Base-by-base conservation (phyloP, 1,139 yeast genomes). In the Saccharomycopsis phalli region DNA sequence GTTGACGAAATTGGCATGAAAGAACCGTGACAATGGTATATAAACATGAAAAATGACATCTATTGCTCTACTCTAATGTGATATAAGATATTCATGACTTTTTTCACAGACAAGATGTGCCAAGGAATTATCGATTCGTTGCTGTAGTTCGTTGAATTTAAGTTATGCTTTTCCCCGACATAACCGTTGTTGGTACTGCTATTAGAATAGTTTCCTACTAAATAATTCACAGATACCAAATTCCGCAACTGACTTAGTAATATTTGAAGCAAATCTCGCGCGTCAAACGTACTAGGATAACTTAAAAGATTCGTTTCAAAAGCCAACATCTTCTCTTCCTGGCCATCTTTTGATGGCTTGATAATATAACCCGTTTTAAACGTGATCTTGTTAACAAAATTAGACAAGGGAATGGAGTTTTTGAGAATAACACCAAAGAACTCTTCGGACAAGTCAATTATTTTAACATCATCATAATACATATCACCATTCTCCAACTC, bases 71-170 rank as follows among this genome's bases (percentile, higher is more conserved):
- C 66, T 22, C 57, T 56, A 3, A 68, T 47, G 50, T 70, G 73
- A 2, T 65, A 62, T 29, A 70, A 47, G 19, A 58, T 58, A 35
- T 67, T 71, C 52, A 81, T 57, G 50, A 78, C 66, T 54, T 81
- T 83, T 25, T 73, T 70, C 4, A 84, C 94, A 0, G 94, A 84
- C 23, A 74, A 63, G 23, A 84, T 69, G 57, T 86, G 95, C 86
- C 94, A 82, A n/a, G 96, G 96, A 2, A 79, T 63, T 30, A 68
- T 61, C 0, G 68, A 59, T 23, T 61, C 45, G 19, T 27, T 27
- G 23, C 21, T 28, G 31, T 53, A n/a, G 42, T 32, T 34, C 10
- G 29, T 17, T 16, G 33, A 30, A 13, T 30, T 30, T 21, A 30
- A 8, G 33, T 16, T 30, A 11, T 30, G 22, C 21, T 8, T 17